Base-by-base conservation (phyloP, 257 asterid genomes). In the Fraxinus quadrangulata region DNA sequence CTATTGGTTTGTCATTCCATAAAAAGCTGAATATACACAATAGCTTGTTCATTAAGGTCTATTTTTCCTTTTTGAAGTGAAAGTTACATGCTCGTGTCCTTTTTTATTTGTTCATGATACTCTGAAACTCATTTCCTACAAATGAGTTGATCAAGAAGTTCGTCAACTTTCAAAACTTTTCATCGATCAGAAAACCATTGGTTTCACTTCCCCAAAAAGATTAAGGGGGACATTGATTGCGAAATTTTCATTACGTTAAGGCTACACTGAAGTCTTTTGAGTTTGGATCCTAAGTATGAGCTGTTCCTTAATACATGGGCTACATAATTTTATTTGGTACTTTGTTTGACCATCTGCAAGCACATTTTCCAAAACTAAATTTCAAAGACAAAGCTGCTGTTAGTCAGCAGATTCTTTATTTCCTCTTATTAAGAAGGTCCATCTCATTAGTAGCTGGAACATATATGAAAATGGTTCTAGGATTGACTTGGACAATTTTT, bases 341-440 rank as follows among this genome's bases (percentile, higher is more conserved):
- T 45, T 74, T 61, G 23, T 70, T 76, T 81, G 83, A 81, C 85
- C 71, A 73, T 72, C 6, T 75, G 61, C 30, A 59, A 30, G 45
- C 81, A 81, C 83, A 78, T 59, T 63, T 78, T 31, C 83, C 79
- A 24, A 75, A 37, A 40, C 24, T 13, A 77, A 70, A 30, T 34
- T 75, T 63, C 61, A 19, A 30, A 28, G 40, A 31, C 34, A 42
- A 37, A 33, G 70, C 66, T 73, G 69, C 56, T 5, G 69, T 72
- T 30, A 75, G 56, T 76, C 33, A 33, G 42, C 42, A 73, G 45
- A 77, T n/a, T 73, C 79, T 76, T 76, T 75, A 26, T 65, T 83
- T 73, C 49, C 74, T 19, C 56, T 36, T 71, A 31, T 26, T 34
- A 66, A 61, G 45, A 61, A 21, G 30, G 33, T 19, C 34, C 19